These are phyloP conservation scores for Huntiella abstrusa DNA, from an alignment of 2,329 filamentous ascomycete species.

Conservation along the genomic window DNA sequence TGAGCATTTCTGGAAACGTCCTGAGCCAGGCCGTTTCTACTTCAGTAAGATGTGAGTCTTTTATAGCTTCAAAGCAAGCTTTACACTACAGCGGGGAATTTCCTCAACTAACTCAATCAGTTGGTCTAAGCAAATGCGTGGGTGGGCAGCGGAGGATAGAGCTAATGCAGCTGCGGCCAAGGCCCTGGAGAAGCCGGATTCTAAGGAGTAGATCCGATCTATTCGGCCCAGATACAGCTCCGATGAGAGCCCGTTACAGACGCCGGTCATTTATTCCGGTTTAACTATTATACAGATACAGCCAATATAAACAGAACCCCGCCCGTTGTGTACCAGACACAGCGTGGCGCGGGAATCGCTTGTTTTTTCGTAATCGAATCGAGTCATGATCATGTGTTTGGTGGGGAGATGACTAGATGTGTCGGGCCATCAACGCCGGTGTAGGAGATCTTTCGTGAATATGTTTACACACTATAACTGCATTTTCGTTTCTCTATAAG, in stretches of 20 bases:
- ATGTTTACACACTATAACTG: no score
- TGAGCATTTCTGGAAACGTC: constrained; percentile 57
- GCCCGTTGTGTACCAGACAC: no score
- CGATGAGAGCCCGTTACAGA: no score
- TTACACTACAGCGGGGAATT: not conserved
- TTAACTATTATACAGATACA: no score
- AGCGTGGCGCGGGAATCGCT: no score
- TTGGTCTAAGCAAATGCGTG: constrained; percentile 27
- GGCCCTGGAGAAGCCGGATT: not conserved
- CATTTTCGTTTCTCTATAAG: no score
- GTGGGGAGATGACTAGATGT: not conserved
- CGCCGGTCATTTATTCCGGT: no score
- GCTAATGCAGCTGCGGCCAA: constrained; percentile 18
- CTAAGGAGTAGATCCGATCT: constrained; percentile 13
- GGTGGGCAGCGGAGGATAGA: constrained; percentile 26
- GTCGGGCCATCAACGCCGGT: not conserved
- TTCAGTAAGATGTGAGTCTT: constrained; percentile 64
- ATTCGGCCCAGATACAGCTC: no score
- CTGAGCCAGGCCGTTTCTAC: constrained; percentile 59
- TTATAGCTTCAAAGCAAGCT: not conserved
- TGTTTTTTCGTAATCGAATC: no score
- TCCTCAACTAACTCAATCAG: constrained; percentile 14
- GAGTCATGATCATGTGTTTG: no score
- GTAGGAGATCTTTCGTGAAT: no score
- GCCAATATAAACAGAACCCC: no score